Base-by-base conservation (phyloP, 2,329 filamentous ascomycete species). In the Berkeleyomyces basicola region DNA sequence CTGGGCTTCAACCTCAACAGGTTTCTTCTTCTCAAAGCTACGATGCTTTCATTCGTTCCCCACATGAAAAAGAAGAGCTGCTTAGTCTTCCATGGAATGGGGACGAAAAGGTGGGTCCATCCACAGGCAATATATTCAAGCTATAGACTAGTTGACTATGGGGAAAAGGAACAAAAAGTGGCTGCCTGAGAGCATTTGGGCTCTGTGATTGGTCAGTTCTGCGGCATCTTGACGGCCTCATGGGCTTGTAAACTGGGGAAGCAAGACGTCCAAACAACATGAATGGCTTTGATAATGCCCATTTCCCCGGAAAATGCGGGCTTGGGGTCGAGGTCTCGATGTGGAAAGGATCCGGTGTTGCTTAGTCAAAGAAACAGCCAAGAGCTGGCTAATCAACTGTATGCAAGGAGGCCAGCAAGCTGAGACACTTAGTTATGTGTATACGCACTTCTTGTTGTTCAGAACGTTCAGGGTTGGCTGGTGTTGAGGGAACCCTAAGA, bases 11-110 rank as follows among this genome's bases (percentile, higher is more conserved):
- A 14, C 49, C 31, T 53, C 37, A 36, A 55, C 51, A 37, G 10
- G 51, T 11, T 55, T 31, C 37, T 55, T 31, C n/a, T 10, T 16
- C 33, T 10, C 10, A 4, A 37, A 55, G 31, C n/a, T 37, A 36
- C 36, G 51, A 55, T 55, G 51, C 51, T 16, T 23, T 49, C 9
- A 49, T 16, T 16, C n/a, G n/a, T 55, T 55, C 51, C 51, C 51
- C 51, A 55, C 51, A 55, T 55, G 10, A 55, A 39, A 55, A 55
- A 55, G 51, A 55, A 55, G 51, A 55, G 51, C 51, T 37, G 51
- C 51, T 37, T 55, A 36, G 51, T 55, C 51, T 55, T 55, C n/a
- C 51, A 9, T 55, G 46, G n/a, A 47, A 55, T 37, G 16, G 9
- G 47, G 46, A 36, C 42, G 47, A 23, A 43, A 33, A 59, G 31